phyloP scores from a whole-genome alignment of 2,329 filamentous ascomycete species.

The Penicillium sp. region DNA sequence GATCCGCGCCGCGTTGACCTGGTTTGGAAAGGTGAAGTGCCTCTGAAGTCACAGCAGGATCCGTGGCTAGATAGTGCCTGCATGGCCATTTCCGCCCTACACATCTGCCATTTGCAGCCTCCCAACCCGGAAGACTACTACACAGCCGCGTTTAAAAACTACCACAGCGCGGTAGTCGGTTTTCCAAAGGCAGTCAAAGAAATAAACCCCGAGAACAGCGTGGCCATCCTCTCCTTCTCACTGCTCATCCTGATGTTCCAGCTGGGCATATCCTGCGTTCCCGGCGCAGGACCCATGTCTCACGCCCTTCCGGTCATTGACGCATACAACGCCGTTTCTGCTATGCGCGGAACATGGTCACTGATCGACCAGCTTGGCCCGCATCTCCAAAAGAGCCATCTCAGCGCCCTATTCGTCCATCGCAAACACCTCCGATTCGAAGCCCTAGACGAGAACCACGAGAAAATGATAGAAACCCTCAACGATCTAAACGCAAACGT shows the following conservation, averaged over 20 bases:
- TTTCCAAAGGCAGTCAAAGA: slow-evolving; percentile 13
- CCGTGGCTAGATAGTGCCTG: slow-evolving; percentile 10
- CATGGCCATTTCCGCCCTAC: slow-evolving; percentile 12
- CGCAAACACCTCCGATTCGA: slow-evolving; percentile 12
- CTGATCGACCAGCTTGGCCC: slow-evolving; percentile 13
- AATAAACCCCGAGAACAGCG: slow-evolving; percentile 10
- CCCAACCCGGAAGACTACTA: slow-evolving; percentile 14
- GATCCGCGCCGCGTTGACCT: slow-evolving; percentile 11
- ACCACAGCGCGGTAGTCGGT: slow-evolving; percentile 10
- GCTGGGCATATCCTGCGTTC: slow-evolving; percentile 13
- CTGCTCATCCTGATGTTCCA: slow-evolving; percentile 14
- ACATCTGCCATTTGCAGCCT: slow-evolving; percentile 11
- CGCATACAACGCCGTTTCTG: slow-evolving; percentile 12
- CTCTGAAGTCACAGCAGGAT: slow-evolving; percentile 5
- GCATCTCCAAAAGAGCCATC: slow-evolving; percentile 7
- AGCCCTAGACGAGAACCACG: slow-evolving; percentile 8
- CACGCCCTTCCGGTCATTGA: slow-evolving; percentile 8
- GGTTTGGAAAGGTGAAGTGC: slow-evolving; percentile 13
- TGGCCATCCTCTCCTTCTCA: slow-evolving; percentile 12
- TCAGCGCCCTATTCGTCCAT: slow-evolving; percentile 11
- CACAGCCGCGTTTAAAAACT: slow-evolving; percentile 12
- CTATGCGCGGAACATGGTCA: slow-evolving; percentile 14
- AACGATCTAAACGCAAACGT: slow-evolving; percentile 4
- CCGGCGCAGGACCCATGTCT: slow-evolving; percentile 12
- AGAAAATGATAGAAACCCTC: slow-evolving; percentile 2